Evolutionary conservation across 768 basidiomycete species (phyloP).

Genomic region (Sporobolomyces phaffii): DNA sequence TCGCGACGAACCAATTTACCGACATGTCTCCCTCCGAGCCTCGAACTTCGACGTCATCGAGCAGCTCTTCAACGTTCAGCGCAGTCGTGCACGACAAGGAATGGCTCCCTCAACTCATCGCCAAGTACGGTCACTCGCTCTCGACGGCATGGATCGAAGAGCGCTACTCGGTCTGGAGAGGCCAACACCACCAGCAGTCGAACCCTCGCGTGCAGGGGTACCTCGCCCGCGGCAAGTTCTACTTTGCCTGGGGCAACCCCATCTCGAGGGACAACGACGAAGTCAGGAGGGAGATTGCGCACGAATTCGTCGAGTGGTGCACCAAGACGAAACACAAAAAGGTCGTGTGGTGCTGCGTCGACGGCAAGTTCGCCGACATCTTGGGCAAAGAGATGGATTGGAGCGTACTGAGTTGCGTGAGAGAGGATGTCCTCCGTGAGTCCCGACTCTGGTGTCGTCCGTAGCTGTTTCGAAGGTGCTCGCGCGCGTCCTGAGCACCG

Average conservation of each 20-base stretch:
- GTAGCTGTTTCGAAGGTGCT: too few species aligned
- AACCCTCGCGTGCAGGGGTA: slow-evolving; percentile 33
- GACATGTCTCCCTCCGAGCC: not conserved
- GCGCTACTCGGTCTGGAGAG: slow-evolving; percentile 31
- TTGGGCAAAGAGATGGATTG: slow-evolving; percentile 15
- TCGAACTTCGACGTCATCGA: slow-evolving; percentile 15
- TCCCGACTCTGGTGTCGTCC: too few species aligned
- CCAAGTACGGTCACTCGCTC: slow-evolving; percentile 21
- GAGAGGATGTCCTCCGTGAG: slow-evolving; percentile 33
- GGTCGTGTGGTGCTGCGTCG: slow-evolving; percentile 27
- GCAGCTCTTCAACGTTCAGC: not conserved
- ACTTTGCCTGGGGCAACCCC: slow-evolving; percentile 37
- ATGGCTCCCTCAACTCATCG: slow-evolving; percentile 21
- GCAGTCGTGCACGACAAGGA: slow-evolving; percentile 24
- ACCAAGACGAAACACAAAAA: slow-evolving; percentile 15
- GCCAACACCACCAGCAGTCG: slow-evolving; percentile 4
- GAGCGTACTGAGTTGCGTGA: slow-evolving; percentile 24
- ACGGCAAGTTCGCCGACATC: slow-evolving; percentile 20
- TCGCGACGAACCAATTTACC: too few species aligned
- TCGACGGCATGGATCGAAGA: slow-evolving; percentile 35
- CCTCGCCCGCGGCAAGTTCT: slow-evolving; percentile 22
- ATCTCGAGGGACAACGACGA: slow-evolving; percentile 15
- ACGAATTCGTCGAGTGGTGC: slow-evolving; percentile 22
- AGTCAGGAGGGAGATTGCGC: slow-evolving; percentile 7
- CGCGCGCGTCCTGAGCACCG: too few species aligned